Base-by-base conservation (phyloP, 495 filamentous ascomycete species). In the Tuber microsphaerosporum region DNA sequence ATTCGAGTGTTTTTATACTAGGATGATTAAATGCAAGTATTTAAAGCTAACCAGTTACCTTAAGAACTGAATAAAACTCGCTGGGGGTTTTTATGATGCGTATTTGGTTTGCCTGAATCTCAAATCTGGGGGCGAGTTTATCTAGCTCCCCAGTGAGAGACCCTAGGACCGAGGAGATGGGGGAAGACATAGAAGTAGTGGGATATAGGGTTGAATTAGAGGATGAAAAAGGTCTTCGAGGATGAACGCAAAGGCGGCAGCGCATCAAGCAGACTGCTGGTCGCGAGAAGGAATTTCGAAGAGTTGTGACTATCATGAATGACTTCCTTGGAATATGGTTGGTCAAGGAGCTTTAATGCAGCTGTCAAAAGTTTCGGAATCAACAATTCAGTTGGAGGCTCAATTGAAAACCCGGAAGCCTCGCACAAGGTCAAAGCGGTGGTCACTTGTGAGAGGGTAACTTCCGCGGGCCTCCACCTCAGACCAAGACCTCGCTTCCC, bases 1-100 rank as follows among this genome's bases (percentile, higher is more conserved):
- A 75, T 61, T 37, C 41, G 69, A n/a, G 70, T 70, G 73, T 39
- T 65, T 70, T 45, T 41, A 70, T 68, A 74, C 26, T 51, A 70
- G 26, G 42, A 46, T 43, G 43, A 69, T 46, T 68, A 19, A 20
- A 45, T 12, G 3, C n/a, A 26, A 14, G 51, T 14, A 68, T 31
- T 45, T 31, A 20, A 71, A 76, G 77, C 51, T 72, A 46, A 78
- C 77, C 72, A 72, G 73, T 75, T 74, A 94, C 93, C 89, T 97
- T 97, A 72, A 99, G 85, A 9, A 91, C 92, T 69, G 90, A 89
- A 81, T 97, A 98, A 84, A 99, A 99, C 74, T 92, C 91, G 37
- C 85, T 84, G 7, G 95, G 96, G 2, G 90, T 90, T 75, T 90
- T 88, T 20, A 99, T 79, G 51, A 99, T 91, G 20, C 87, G 85